Evolutionary conservation across 2,329 filamentous ascomycete species (phyloP).

Genomic region (Sphaceloma murrayae): DNA sequence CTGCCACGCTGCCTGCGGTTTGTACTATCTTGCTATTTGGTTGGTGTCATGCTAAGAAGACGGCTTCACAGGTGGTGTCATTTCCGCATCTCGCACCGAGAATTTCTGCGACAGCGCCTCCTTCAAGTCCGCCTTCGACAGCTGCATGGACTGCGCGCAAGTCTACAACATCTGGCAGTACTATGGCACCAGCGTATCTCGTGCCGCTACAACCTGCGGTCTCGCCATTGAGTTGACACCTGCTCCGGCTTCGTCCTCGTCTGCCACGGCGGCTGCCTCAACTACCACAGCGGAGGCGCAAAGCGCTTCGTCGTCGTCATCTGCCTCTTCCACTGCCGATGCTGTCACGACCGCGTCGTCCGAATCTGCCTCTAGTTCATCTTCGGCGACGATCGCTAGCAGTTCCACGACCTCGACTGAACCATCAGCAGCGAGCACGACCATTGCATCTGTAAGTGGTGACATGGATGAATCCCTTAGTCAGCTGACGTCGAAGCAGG

Average conservation of each 20-base stretch:
- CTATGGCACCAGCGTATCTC: slow-evolving; percentile 33
- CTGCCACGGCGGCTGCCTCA: not conserved
- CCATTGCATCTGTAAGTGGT: not conserved
- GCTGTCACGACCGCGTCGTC: not conserved
- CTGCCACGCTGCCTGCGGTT: slow-evolving; percentile 31
- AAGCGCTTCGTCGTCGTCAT: not conserved
- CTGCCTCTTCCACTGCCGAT: not conserved
- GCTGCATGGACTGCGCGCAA: slow-evolving; percentile 36
- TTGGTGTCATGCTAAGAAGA: no score
- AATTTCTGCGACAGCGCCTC: slow-evolving; percentile 5
- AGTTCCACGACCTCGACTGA: not conserved
- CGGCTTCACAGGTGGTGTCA: slow-evolving; percentile 28
- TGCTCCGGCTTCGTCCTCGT: not conserved
- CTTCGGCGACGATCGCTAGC: not conserved
- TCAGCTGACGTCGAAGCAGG: not conserved
- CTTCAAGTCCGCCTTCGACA: slow-evolving; percentile 23
- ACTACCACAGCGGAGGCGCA: not conserved
- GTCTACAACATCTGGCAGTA: slow-evolving; percentile 38
- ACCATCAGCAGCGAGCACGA: no score
- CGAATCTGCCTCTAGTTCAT: not conserved
- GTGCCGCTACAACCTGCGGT: slow-evolving; percentile 33
- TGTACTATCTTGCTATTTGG: no score
- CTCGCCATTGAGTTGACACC: slow-evolving; percentile 16
- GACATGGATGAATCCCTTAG: no score
- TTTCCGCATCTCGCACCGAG: slow-evolving; percentile 22